Evolutionary conservation across 2,329 filamentous ascomycete species (phyloP).

Genomic region (Sporothrix dimorphospora): DNA sequence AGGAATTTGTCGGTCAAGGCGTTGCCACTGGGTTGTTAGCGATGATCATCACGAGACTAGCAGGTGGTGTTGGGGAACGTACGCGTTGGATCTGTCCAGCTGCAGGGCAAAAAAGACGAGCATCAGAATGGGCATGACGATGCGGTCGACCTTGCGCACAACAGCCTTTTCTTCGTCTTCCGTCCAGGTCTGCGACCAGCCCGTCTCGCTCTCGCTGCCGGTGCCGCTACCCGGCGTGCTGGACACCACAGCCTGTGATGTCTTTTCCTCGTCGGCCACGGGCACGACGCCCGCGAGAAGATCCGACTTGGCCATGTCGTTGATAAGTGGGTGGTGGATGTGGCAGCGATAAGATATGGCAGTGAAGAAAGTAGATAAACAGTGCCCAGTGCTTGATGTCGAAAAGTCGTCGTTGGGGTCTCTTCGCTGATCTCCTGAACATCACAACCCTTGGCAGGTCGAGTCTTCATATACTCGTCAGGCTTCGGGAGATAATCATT

Average conservation of each 20-base stretch:
- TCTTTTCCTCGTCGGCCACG: constrained; percentile 3
- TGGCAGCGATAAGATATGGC: background rate
- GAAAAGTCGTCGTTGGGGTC: background rate
- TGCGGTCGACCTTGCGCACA: constrained; percentile 40
- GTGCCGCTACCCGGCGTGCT: background rate
- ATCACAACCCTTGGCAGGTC: background rate
- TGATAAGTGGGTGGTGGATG: background rate
- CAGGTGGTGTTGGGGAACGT: too few relatives aligned
- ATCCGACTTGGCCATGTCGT: background rate
- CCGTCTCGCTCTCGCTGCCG: constrained; percentile 20
- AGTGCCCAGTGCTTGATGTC: background rate
- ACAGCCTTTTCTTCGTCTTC: constrained; percentile 24
- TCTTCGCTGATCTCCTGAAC: background rate
- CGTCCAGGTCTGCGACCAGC: constrained; percentile 25
- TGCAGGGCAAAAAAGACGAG: constrained; percentile 50
- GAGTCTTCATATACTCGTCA: constrained; percentile 25
- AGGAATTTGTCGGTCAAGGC: constrained; percentile 37
- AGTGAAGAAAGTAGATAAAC: background rate
- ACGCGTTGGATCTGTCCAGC: constrained; percentile 47
- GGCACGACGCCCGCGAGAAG: background rate
- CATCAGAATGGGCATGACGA: constrained; percentile 49
- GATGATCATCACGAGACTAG: too few relatives aligned
- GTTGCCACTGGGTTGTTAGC: too few relatives aligned
- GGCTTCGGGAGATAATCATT: background rate
- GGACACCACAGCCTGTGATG: background rate